phyloP scores from a whole-genome alignment of 1,139 yeast species.

The Kurtzmaniella quercitrusa region DNA sequence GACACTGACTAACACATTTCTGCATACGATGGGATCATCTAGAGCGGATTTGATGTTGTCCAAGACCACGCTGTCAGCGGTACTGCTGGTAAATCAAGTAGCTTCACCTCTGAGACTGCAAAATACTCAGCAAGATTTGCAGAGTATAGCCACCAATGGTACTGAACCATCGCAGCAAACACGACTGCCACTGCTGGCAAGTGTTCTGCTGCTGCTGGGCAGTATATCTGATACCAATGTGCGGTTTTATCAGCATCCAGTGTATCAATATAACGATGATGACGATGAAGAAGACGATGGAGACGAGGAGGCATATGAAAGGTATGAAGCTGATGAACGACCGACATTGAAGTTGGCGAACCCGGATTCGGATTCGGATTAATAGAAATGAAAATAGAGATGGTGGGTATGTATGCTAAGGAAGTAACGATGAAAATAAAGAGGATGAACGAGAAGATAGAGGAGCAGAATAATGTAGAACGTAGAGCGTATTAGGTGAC shows the following conservation, averaged over 20 bases:
- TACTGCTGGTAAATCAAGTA: not conserved
- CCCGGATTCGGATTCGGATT: constrained; percentile 42
- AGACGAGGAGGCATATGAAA: constrained; percentile 14
- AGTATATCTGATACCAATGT: constrained; percentile 20
- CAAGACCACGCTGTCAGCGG: constrained; percentile 6
- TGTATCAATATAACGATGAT: constrained; percentile 28
- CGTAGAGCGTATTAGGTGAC: too few relatives aligned
- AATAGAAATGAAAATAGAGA: constrained; percentile 1
- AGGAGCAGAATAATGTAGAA: too few relatives aligned
- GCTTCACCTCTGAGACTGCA: not conserved
- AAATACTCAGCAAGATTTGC: constrained; percentile 11
- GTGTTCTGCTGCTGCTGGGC: constrained; percentile 20
- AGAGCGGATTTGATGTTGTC: constrained; percentile 1
- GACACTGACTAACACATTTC: not conserved
- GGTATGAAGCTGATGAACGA: constrained; percentile 34
- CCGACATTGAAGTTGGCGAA: constrained; percentile 63
- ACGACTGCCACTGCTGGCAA: constrained; percentile 9
- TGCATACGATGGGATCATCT: not conserved
- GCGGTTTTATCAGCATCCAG: constrained; percentile 41
- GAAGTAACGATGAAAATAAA: too few relatives aligned
- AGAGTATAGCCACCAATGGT: constrained; percentile 17
- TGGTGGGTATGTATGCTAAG: too few relatives aligned
- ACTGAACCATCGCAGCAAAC: not conserved
- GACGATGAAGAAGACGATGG: constrained; percentile 16
- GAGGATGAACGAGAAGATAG: too few relatives aligned